Evolutionary conservation across 2,329 filamentous ascomycete genomes (phyloP), one percentile per base, ranked within the genome.

Genomic region (Fusarium mundagurra): DNA sequence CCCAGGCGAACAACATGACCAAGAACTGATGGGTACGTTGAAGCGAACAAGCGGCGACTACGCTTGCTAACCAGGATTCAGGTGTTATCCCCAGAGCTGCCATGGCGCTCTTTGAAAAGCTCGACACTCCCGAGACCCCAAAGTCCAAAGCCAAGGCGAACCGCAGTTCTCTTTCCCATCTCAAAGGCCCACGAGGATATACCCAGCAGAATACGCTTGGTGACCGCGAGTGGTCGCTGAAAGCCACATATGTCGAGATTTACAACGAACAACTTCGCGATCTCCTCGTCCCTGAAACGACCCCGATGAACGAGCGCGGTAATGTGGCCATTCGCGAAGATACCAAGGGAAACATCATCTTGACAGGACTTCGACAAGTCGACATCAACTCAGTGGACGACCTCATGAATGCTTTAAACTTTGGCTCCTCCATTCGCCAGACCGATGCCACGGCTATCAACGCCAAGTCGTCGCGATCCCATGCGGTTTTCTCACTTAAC

Each of bases 371-470:
- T 29, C 94, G 92, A 33, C 94, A 98, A 81, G 89, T 98, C 43
- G 91, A 94, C 20, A 94, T 99, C 79, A 95, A 96, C 80, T 98
- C 94, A 1, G 93, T 95, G 14, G 95, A 98, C 10, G 96, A 99
- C 81, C 86, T 99, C 55, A 90, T 98, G 83, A 92, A 91, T 70
- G 95, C 95, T 12, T 87, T 99, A 64, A 96, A 95, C 81, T 96
- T 97, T 80, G 96, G 96, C 27, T 99, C 96, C 2, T 90, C 92
- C 31, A 97, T 99, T 80, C 93, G 96, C 69, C 96, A 99, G 81
- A 99, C 96, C 1, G 96, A 99, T 84, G 93, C 96, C 31, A 99
- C 96, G 5, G 96, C 96, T 7, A 96, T 98, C 80, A 99, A 99
- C 81, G 96, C 96, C 48, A 96, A 98, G 81, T 99, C 96, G 0